Percentiles rank a stretch among this genome's conserved stretches.
Conservation (phyloP, 352 stramenopile species). For the Phytopythium delawarense region DNA sequence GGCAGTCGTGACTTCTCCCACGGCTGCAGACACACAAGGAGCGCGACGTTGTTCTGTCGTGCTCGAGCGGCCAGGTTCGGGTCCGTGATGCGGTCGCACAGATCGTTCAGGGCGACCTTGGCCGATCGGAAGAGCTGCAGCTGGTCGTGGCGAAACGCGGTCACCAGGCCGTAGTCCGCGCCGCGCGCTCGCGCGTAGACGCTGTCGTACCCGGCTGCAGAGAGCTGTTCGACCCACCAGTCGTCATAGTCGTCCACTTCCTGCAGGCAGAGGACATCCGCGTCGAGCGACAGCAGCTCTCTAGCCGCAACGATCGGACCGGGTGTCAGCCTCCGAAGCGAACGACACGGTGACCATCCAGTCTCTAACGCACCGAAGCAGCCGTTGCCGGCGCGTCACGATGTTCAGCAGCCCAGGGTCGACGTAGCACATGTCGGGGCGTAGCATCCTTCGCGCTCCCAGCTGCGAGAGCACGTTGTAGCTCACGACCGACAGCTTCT, state of each 20-base stretch:
- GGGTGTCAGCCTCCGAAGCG: neutral
- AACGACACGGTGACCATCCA: neutral
- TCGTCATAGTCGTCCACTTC: slow-evolving; percentile 89
- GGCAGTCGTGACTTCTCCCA: slow-evolving; percentile 70
- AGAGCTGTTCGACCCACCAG: slow-evolving; percentile 74
- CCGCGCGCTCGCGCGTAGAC: slow-evolving; percentile 43
- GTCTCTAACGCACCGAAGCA: slow-evolving; percentile 35
- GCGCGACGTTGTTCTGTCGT: slow-evolving; percentile 64
- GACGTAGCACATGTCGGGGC: slow-evolving; percentile 47
- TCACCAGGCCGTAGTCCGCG: slow-evolving; percentile 70
- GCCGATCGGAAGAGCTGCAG: slow-evolving; percentile 80
- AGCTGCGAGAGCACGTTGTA: slow-evolving; percentile 87
- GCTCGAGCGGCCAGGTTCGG: slow-evolving; percentile 41
- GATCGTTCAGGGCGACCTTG: slow-evolving; percentile 54
- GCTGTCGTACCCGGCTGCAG: slow-evolving; percentile 71
- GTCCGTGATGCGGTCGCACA: slow-evolving; percentile 34
- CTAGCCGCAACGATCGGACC: slow-evolving; percentile 15
- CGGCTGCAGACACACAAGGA: slow-evolving; percentile 75
- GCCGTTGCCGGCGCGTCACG: slow-evolving; percentile 37
- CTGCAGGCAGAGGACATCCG: slow-evolving; percentile 81
- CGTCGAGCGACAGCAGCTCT: slow-evolving; percentile 73
- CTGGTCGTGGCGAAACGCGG: slow-evolving; percentile 59
- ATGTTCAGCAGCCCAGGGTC: slow-evolving; percentile 49
- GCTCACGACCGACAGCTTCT: slow-evolving; percentile 65
- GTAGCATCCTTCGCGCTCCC: slow-evolving; percentile 47